Evolutionary conservation across 2,329 filamentous ascomycete genomes (phyloP).

Genomic region (Paecilomyces niveus): DNA sequence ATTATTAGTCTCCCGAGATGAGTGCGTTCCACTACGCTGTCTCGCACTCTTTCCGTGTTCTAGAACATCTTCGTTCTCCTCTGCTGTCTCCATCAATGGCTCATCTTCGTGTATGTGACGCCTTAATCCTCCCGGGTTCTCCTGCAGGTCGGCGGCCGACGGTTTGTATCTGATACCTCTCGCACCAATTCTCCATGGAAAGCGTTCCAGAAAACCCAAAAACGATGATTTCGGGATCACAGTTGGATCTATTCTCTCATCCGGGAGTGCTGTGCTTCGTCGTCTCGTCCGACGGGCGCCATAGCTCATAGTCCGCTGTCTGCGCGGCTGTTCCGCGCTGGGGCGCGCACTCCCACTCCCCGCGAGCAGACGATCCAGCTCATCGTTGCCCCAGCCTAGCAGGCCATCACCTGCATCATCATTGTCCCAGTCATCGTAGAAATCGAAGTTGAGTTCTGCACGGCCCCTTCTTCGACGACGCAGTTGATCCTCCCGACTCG

Average conservation of each 20-base stretch:
- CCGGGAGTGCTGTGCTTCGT: slow-evolving; percentile 49
- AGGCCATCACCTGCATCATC: slow-evolving; percentile 53
- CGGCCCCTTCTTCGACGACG: slow-evolving; percentile 60
- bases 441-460: slow-evolving; percentile 86
- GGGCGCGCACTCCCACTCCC: slow-evolving; percentile 47
- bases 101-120: slow-evolving; percentile 52
- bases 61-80: slow-evolving; percentile 34
- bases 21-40: slow-evolving; percentile 69
- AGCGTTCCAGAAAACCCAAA: slow-evolving; percentile 72
- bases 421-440: slow-evolving; percentile 94
- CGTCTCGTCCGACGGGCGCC: slow-evolving; percentile 58
- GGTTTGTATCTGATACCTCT: slow-evolving; percentile 78
- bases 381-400: slow-evolving; percentile 73
- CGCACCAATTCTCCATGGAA: slow-evolving; percentile 80
- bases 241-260: slow-evolving; percentile 61
- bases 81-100: slow-evolving; percentile 61
- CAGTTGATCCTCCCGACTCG: slow-evolving; percentile 65
- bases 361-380: slow-evolving; percentile 75
- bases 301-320: slow-evolving; percentile 84
- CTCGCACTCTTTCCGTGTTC: slow-evolving; percentile 11
- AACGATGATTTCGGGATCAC: slow-evolving; percentile 84
- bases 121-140: slow-evolving; percentile 61
- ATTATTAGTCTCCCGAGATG: slow-evolving; percentile 74
- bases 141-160: slow-evolving; percentile 81
- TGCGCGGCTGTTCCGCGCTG: slow-evolving; percentile 55